Evolutionary conservation across 148 eudicot genomes (phyloP), one percentile per base, ranked within the genome.

Genomic region (Rhododendron ovatum): DNA sequence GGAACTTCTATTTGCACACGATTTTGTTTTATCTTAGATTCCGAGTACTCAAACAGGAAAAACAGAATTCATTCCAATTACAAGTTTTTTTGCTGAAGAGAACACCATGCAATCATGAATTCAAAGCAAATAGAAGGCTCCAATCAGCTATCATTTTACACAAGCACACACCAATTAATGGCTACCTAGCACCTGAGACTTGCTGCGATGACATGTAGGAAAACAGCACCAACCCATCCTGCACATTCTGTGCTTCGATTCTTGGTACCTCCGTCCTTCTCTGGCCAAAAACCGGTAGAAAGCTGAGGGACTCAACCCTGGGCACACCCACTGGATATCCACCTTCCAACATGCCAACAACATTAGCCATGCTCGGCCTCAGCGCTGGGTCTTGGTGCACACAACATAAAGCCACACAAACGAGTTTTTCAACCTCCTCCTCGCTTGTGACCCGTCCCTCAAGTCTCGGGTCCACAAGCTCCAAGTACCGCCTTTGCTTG

Each of bases 301-400:
- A 94, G 45, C 90, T 91, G 75, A 94, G 83, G 5, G 91, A 91
- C 82, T 92, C 95, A 39, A 89, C 28, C 83, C 91, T 85, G 0
- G 95, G 97, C 57, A 85, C 83, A 35, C 89, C 85, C 86, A 89
- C 50, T 17, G 93, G 89, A 47, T 90, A 65, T 86, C 86, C 87
- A 0, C 93, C 95, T 88, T 95, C 96, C 86, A 94, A 87, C 95
- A 95, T 93, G 78, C 91, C 93, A 35, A 92, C 95, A 45, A 95
- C 89, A 33, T 53, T 91, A 30, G 84, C 91, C 97, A 95, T 95
- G 55, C 41, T 94, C 17, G 97, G 98, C 87, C 98, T 92, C 82
- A 90, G 26, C 0, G 67, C 48, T 7, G 97, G 97, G 84, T 95
- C 96, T 88, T 94, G 95, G 20, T 94, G 95, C 50, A 94, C 94